These are phyloP conservation scores for Datisca glomerata DNA, from an alignment of 306 rosid genomes.

Conservation along the genomic window DNA sequence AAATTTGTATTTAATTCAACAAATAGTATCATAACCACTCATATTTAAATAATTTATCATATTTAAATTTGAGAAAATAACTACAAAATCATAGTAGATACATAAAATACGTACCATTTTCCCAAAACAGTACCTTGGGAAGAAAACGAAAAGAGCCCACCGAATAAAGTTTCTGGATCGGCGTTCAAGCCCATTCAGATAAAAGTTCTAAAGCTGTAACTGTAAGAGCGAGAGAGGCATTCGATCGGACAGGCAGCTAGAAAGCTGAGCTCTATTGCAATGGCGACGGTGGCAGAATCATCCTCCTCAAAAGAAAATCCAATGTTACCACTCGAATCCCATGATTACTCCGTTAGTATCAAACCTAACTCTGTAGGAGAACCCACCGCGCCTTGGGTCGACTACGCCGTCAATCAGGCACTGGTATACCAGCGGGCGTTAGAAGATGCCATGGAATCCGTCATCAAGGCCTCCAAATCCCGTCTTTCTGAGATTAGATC, in stretches of 20 bases:
- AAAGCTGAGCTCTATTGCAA: constrained; percentile 6
- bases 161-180: too few relatives aligned
- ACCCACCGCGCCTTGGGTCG: constrained; percentile 33
- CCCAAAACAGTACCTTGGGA: too few relatives aligned
- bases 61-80: too few relatives aligned
- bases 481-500: constrained; percentile 64
- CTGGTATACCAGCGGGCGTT: constrained; percentile 38
- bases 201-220: too few relatives aligned
- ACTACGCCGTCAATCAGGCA: constrained; percentile 59
- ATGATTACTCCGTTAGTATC: constrained; percentile 8
- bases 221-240: too few relatives aligned
- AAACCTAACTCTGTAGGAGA: constrained; percentile 20
- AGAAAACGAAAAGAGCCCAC: too few relatives aligned
- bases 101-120: too few relatives aligned
- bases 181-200: too few relatives aligned
- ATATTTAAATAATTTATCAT: too few relatives aligned
- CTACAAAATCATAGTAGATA: too few relatives aligned
- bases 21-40: too few relatives aligned
- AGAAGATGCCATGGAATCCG: constrained; percentile 41
- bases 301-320: constrained; percentile 20
- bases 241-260: neutral
- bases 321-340: neutral
- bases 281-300: constrained; percentile 41
- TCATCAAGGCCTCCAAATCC: constrained; percentile 43
- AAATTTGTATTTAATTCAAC: too few relatives aligned